Base-by-base conservation (phyloP, 371 early-diverging fungal genomes). In the Dichotomocladium elegans region DNA sequence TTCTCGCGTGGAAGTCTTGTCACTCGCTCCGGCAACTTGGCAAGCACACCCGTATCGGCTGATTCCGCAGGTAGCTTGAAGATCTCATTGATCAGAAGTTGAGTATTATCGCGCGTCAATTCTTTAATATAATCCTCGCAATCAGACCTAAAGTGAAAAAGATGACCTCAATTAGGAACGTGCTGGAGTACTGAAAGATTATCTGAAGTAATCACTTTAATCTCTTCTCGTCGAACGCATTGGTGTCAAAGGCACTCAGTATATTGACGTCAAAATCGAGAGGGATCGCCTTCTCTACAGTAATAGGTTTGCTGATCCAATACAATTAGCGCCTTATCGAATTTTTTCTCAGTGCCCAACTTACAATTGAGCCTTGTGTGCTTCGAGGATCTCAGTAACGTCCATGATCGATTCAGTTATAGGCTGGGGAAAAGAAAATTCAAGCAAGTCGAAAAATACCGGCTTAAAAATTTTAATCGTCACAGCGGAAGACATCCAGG, bases 1-100 rank as follows among this genome's bases (percentile, higher is more conserved):
- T 96, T 95, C 51, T 93, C 95, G 59, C 98, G 86, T 24, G 98
- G 96, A 11, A 96, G 52, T 2, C 61, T 49, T 0, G 85, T 80
- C 7, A 64, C 77, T 17, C 83, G 80, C 11, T 65, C 70, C 11
- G 96, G 95, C n/a, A 98, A 82, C 41, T 73, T 60, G 4, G 92
- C 98, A 54, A 94, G 75, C 21, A 89, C 80, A 54, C 94, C 92
- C 48, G 82, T 80, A 40, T 88, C 89, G 47, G 76, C 80, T 22
- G 83, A 77, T 30, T 74, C 62, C 9, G 87, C 90, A 4, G 89
- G 94, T 25, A 91, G 81, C 47, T 81, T 70, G 64, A 96, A 96
- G 50, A 98, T 78, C 48, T 87, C 85, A 63, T 98, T 96, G 53
- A 96, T 72, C 27, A 98, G 68, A 7, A 92, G 68, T 67, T 98